These are phyloP conservation scores for Nematodospora valgi DNA, from an alignment of 805 yeast species.

Conservation along the genomic window DNA sequence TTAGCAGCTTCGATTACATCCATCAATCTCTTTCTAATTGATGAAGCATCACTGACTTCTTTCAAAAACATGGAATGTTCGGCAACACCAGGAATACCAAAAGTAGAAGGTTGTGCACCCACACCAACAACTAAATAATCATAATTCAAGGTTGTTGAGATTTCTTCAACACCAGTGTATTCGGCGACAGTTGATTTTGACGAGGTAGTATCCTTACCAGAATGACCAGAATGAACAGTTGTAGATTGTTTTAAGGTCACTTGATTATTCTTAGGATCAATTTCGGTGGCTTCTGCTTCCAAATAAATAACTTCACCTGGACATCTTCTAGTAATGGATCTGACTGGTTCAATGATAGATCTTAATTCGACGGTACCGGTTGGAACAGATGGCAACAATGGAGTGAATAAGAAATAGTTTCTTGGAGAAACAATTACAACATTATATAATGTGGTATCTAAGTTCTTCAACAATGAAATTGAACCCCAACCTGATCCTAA, in stretches of 20 bases:
- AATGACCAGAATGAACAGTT: constrained; percentile 53
- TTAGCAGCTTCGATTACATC: constrained; percentile 88
- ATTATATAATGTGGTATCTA: constrained; percentile 84
- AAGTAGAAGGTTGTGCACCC: constrained; percentile 93
- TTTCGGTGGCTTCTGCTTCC: constrained; percentile 86
- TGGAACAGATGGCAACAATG: constrained; percentile 91
- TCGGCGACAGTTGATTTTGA: constrained; percentile 37
- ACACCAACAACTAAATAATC: constrained; percentile 90
- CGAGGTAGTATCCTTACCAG: constrained; percentile 47
- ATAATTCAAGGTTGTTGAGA: constrained; percentile 50
- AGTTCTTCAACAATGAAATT: constrained; percentile 73
- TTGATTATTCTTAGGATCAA: constrained; percentile 69
- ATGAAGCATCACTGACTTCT: constrained; percentile 84
- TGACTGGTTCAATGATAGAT: constrained; percentile 91
- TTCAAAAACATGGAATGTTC: constrained; percentile 86
- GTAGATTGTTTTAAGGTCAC: constrained; percentile 62
- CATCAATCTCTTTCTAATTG: constrained; percentile 78
- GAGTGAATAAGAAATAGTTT: constrained; percentile 93
- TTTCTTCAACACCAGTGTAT: constrained; percentile 41
- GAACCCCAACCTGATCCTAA: constrained; percentile 96
- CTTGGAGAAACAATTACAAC: constrained; percentile 91
- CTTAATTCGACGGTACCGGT: constrained; percentile 89
- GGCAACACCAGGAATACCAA: constrained; percentile 90
- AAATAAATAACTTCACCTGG: constrained; percentile 76
- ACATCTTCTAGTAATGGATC: constrained; percentile 76